Conservation (phyloP, 352 stramenopile genomes). For the Phytophthora melonis region DNA sequence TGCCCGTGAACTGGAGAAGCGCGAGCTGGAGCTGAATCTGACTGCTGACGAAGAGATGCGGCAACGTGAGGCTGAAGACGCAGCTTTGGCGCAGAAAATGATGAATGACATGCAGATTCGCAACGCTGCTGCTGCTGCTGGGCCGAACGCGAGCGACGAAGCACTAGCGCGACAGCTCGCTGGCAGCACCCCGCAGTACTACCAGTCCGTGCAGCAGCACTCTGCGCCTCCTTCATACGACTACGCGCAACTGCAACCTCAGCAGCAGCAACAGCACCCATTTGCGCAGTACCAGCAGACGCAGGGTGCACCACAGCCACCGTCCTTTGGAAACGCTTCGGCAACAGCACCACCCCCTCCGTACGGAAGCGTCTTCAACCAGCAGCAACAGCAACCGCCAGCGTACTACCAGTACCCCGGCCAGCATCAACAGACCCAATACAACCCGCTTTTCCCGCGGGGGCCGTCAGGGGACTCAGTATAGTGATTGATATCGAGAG, state of each 20-base stretch:
- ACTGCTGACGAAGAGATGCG: slow-evolving; percentile 62
- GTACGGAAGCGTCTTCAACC: slow-evolving; percentile 57
- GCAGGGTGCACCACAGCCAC: slow-evolving; percentile 13
- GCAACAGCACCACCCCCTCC: slow-evolving; percentile 44
- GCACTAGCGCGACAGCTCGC: slow-evolving; percentile 66
- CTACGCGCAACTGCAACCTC: slow-evolving; percentile 43
- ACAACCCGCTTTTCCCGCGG: slow-evolving; percentile 32
- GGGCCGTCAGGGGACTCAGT: slow-evolving; percentile 30
- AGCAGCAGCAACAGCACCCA: slow-evolving; percentile 45
- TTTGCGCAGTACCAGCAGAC: slow-evolving; percentile 57
- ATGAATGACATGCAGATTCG: slow-evolving; percentile 72
- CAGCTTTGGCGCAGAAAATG: slow-evolving; percentile 72
- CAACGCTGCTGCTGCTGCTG: slow-evolving; percentile 17
- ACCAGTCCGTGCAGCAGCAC: slow-evolving; percentile 30
- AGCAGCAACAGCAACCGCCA: slow-evolving; percentile 40
- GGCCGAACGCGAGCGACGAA: slow-evolving; percentile 50
- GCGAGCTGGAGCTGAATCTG: slow-evolving; percentile 77
- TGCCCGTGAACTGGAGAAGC: slow-evolving; percentile 73
- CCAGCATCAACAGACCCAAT: slow-evolving; percentile 35
- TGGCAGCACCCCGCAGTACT: slow-evolving; percentile 56
- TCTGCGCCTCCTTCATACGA: slow-evolving; percentile 47
- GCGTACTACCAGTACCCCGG: slow-evolving; percentile 59
- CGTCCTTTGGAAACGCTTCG: slow-evolving; percentile 37
- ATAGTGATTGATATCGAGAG: slow-evolving; percentile 6
- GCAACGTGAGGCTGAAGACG: slow-evolving; percentile 60